These are phyloP conservation scores for Jatropha curcas DNA, from an alignment of 345 rosid genomes.

Conservation along the genomic window DNA sequence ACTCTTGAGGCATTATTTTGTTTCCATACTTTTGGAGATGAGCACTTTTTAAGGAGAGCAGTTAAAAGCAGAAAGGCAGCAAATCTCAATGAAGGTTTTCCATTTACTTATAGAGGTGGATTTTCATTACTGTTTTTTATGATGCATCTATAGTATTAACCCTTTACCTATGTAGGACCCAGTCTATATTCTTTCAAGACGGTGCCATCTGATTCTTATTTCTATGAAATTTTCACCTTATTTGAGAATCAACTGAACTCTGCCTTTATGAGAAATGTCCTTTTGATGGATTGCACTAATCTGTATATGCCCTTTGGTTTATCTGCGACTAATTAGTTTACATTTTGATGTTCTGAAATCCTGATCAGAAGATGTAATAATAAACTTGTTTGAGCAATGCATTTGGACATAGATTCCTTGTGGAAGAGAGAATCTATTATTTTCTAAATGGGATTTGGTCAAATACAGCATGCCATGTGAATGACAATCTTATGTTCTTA, in stretches of 20 bases:
- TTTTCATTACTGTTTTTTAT: background rate
- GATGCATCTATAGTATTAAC: background rate
- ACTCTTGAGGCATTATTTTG: background rate
- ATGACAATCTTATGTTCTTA: no score
- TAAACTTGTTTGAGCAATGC: background rate
- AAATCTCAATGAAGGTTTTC: slow-evolving; percentile 5
- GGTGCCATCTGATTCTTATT: background rate
- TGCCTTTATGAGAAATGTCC: background rate
- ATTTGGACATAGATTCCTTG: background rate
- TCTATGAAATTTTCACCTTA: background rate
- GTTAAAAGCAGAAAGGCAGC: slow-evolving; percentile 19
- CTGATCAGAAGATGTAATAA: no score
- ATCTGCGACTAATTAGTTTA: no score
- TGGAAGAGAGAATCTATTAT: background rate
- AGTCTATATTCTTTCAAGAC: background rate
- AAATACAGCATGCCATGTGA: background rate
- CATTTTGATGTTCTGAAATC: no score
- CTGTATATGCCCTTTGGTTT: no score
- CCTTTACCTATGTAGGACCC: background rate
- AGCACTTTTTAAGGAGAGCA: slow-evolving; percentile 3
- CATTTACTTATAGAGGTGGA: background rate
- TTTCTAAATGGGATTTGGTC: background rate
- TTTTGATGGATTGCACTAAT: background rate
- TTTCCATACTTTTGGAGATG: slow-evolving; percentile 8
- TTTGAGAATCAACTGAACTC: background rate